Conservation (phyloP, 2,329 filamentous ascomycete species). For the Penicillium sp. region DNA sequence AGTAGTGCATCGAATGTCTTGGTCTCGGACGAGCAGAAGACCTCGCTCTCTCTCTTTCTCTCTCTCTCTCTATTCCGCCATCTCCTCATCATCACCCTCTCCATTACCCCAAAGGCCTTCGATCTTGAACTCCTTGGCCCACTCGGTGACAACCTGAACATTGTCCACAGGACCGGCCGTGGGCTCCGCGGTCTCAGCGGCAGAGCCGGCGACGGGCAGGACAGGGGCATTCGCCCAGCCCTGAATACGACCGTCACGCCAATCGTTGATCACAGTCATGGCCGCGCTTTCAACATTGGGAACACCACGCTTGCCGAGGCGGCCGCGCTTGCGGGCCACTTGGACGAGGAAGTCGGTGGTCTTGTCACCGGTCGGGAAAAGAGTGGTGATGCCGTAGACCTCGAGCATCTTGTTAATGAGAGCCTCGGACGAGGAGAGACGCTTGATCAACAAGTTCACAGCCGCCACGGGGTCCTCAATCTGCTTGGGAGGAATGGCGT, state of each 20-base stretch:
- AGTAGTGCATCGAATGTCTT: constrained; percentile 3
- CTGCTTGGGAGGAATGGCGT: constrained; percentile 87
- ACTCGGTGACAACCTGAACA: constrained; percentile 84
- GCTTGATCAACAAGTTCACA: constrained; percentile 74
- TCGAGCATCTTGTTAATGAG: constrained; percentile 73
- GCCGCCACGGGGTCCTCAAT: constrained; percentile 89
- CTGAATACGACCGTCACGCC: constrained; percentile 90
- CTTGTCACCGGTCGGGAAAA: constrained; percentile 67
- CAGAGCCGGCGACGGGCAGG: constrained; percentile 50
- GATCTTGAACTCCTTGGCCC: constrained; percentile 91
- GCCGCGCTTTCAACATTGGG: constrained; percentile 84
- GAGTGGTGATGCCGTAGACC: constrained; percentile 76
- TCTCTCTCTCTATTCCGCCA: constrained; percentile 31
- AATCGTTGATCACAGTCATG: constrained; percentile 91
- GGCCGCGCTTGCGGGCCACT: constrained; percentile 85
- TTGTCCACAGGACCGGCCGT: constrained; percentile 52
- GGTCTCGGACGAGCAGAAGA: constrained; percentile 4
- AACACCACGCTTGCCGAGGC: constrained; percentile 80
- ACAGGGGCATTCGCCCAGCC: constrained; percentile 79
- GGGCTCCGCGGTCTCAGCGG: constrained; percentile 27
- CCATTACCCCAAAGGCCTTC: constrained; percentile 84
- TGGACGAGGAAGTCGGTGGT: constrained; percentile 92
- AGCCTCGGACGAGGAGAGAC: constrained; percentile 65
- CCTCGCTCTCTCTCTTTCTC: background rate
- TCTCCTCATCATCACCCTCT: constrained; percentile 33